Percentiles rank a stretch among this genome's conserved stretches.
Evolutionary conservation across 164 flowering plant species (phyloP).

Genomic region (Stephania japonica): DNA sequence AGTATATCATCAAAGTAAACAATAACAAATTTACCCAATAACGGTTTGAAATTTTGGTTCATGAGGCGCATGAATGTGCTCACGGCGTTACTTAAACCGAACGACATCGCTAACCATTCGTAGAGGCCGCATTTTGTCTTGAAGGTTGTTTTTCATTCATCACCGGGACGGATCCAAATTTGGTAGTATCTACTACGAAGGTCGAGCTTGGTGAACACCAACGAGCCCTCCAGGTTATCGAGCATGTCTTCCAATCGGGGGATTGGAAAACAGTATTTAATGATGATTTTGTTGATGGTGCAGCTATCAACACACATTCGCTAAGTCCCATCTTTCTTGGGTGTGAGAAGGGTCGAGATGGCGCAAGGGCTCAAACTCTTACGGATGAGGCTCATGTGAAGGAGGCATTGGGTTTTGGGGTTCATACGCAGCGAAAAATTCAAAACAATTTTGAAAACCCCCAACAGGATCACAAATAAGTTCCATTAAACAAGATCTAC

Average conservation of each 20-base stretch:
- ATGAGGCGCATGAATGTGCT: constrained; percentile 2
- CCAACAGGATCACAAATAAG: too few relatives aligned
- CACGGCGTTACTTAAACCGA: background rate
- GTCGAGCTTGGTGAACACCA: background rate
- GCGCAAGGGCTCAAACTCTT: background rate
- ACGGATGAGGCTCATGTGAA: background rate
- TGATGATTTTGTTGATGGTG: background rate
- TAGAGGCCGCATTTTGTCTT: background rate
- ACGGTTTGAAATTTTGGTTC: background rate
- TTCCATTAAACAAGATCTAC: too few relatives aligned
- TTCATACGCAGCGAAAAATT: too few relatives aligned
- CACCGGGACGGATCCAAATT: background rate
- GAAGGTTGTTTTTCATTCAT: background rate
- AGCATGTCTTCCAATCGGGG: background rate
- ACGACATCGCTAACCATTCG: constrained; percentile 3
- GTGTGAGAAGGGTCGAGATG: background rate
- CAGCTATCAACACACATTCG: background rate
- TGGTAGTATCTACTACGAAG: background rate
- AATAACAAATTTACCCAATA: background rate
- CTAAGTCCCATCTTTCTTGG: background rate
- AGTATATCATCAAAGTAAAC: constrained; percentile 2
- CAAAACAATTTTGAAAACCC: too few relatives aligned
- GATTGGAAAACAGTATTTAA: background rate
- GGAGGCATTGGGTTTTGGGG: too few relatives aligned
- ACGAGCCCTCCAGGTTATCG: background rate